A percentile compares a stretch with the other conserved stretches of the same genome.
Conservation (phyloP, 371 early-diverging fungal genomes). For the Saksenaea vasiformis region DNA sequence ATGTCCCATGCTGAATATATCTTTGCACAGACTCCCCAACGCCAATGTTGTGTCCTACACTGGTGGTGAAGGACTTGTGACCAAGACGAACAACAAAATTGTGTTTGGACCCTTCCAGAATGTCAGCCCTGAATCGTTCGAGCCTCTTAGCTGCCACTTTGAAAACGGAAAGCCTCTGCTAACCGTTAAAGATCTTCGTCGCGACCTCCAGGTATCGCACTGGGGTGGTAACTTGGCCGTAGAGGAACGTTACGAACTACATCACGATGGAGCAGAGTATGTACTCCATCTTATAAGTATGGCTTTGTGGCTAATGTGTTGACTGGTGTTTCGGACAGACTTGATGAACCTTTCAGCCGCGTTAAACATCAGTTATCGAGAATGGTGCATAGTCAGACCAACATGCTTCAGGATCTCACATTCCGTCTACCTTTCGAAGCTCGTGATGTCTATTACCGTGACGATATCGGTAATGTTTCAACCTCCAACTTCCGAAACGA, state of each 20-base stretch:
- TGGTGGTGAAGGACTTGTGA: slow-evolving; percentile 27
- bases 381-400: slow-evolving; percentile 56
- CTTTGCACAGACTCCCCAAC: slow-evolving; percentile 32
- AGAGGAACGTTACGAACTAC: slow-evolving; percentile 82
- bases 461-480: slow-evolving; percentile 96
- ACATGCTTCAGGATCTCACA: slow-evolving; percentile 55
- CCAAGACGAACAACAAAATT: slow-evolving; percentile 55
- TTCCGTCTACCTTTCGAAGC: slow-evolving; percentile 71
- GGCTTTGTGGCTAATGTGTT: neutral
- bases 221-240: slow-evolving; percentile 84
- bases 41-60: slow-evolving; percentile 46
- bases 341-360: slow-evolving; percentile 78
- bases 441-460: slow-evolving; percentile 82
- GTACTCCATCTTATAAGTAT: slow-evolving; percentile 11
- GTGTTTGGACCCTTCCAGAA: slow-evolving; percentile 77
- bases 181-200: slow-evolving; percentile 61
- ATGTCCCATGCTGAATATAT: neutral
- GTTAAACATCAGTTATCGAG: slow-evolving; percentile 61
- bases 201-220: slow-evolving; percentile 86
- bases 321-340: slow-evolving; percentile 37
- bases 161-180: slow-evolving; percentile 65
- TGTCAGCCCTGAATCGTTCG: slow-evolving; percentile 48
- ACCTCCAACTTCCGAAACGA: slow-evolving; percentile 77
- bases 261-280: slow-evolving; percentile 82
- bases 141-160: slow-evolving; percentile 61